Evolutionary conservation across 2,329 filamentous ascomycete genomes (phyloP).

Genomic region (Knufia petricola): DNA sequence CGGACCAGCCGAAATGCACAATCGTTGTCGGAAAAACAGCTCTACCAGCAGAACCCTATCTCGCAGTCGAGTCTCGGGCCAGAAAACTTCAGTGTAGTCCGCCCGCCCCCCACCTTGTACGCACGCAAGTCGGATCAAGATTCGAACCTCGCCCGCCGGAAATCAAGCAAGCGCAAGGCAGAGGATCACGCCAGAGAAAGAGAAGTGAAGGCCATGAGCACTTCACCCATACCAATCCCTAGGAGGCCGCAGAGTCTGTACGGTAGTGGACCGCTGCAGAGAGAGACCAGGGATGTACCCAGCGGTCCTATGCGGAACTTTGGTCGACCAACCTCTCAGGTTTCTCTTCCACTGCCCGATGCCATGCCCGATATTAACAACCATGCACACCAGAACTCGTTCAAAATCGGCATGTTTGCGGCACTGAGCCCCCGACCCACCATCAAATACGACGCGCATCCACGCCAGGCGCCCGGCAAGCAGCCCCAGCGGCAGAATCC

Average conservation of each 20-base stretch:
- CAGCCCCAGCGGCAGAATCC: constrained; percentile 20
- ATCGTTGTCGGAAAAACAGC: background rate
- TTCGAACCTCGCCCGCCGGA: constrained; percentile 51
- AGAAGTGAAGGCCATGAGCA: constrained; percentile 78
- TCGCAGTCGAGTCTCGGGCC: constrained; percentile 31
- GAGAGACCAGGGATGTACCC: constrained; percentile 55
- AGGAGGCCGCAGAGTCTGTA: constrained; percentile 52
- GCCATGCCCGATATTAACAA: constrained; percentile 65
- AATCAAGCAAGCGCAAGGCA: constrained; percentile 67
- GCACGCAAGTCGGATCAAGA: constrained; percentile 53
- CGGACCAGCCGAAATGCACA: constrained; percentile 1
- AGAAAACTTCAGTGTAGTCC: constrained; percentile 33
- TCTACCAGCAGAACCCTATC: constrained; percentile 25
- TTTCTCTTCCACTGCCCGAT: constrained; percentile 63
- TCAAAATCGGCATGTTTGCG: constrained; percentile 68
- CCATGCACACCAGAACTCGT: constrained; percentile 64
- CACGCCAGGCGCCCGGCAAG: constrained; percentile 45
- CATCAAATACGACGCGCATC: constrained; percentile 61
- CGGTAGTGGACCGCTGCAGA: constrained; percentile 48
- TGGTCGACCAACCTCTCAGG: constrained; percentile 57
- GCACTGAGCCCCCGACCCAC: constrained; percentile 79
- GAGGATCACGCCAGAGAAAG: constrained; percentile 71
- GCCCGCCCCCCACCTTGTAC: constrained; percentile 41
- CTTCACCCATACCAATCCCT: constrained; percentile 56
- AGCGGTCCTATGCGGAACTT: constrained; percentile 47